These are phyloP conservation scores for Tylopilus sp. DNA, from an alignment of 1,284 basidiomycete species.

Conservation along the genomic window DNA sequence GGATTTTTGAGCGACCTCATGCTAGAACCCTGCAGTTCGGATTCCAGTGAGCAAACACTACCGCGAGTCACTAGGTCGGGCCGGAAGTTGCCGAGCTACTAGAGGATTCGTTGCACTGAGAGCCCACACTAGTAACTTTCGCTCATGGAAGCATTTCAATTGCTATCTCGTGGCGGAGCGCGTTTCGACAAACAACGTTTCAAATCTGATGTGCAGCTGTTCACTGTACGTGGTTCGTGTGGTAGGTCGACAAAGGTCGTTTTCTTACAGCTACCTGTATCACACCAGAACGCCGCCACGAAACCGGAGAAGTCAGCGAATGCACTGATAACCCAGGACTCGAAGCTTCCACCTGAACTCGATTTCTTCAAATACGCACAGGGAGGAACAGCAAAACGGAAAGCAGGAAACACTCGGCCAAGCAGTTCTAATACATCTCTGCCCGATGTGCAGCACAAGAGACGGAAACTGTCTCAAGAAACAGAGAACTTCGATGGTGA, in stretches of 20 bases:
- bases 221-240: slow-evolving; percentile 49
- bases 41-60: no score
- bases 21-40: neutral
- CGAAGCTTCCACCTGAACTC: slow-evolving; percentile 71
- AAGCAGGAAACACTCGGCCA: slow-evolving; percentile 26
- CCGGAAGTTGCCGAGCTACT: slow-evolving; percentile 19
- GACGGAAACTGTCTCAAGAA: slow-evolving; percentile 35
- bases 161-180: slow-evolving; percentile 74
- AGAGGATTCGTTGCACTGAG: no score
- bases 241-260: neutral
- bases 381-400: slow-evolving; percentile 52
- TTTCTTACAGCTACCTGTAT: slow-evolving; percentile 16
- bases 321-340: slow-evolving; percentile 29
- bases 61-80: neutral
- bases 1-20: no score
- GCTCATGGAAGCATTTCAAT: slow-evolving; percentile 70
- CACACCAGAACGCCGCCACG: slow-evolving; percentile 27
- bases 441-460: slow-evolving; percentile 36
- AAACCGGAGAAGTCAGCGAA: slow-evolving; percentile 20
- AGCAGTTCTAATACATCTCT: slow-evolving; percentile 14
- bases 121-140: neutral
- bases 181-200: slow-evolving; percentile 81
- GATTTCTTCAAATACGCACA: slow-evolving; percentile 88
- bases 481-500: slow-evolving; percentile 30
- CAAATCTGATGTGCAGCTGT: slow-evolving; percentile 69